Percentiles rank a stretch among this genome's conserved stretches.
These are phyloP conservation scores for Dryas alaskensis DNA, from an alignment of 306 rosid species.

Conservation along the genomic window DNA sequence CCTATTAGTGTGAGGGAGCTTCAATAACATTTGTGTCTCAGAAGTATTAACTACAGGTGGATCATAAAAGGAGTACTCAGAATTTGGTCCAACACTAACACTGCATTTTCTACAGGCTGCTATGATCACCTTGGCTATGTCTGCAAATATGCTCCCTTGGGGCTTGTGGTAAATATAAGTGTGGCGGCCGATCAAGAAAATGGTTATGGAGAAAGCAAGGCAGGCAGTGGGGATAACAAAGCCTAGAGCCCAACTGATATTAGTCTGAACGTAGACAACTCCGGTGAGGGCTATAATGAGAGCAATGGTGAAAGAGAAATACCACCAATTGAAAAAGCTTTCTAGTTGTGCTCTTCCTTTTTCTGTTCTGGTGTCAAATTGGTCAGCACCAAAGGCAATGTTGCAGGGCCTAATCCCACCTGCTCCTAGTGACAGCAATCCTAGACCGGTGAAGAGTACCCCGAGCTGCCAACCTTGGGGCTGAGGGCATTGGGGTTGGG, in stretches of 20 bases:
- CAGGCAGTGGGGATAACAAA: conserved; percentile 65
- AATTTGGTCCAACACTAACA: not conserved
- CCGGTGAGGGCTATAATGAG: conserved; percentile 60
- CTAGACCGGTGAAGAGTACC: conserved; percentile 54
- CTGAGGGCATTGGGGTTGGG: conserved; percentile 36
- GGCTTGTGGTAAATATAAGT: conserved; percentile 55
- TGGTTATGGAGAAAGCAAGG: conserved; percentile 49
- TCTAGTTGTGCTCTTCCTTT: conserved; percentile 61
- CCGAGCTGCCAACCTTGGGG: conserved; percentile 62
- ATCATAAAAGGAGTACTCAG: conserved; percentile 33
- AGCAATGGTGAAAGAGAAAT: conserved; percentile 69
- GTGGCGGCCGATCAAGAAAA: conserved; percentile 58
- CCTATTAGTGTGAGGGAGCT: conserved; percentile 47
- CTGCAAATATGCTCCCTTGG: conserved; percentile 58
- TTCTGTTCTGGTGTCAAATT: conserved; percentile 60
- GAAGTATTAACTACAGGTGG: conserved; percentile 24
- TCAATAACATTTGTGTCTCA: not conserved
- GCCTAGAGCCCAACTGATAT: conserved; percentile 68
- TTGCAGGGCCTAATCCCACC: conserved; percentile 90
- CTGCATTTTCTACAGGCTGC: conserved; percentile 55
- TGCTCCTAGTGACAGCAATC: conserved; percentile 62
- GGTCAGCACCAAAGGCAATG: conserved; percentile 83
- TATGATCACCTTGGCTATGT: conserved; percentile 49
- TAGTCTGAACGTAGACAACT: conserved; percentile 75
- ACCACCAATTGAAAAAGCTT: conserved; percentile 93